Conservation (phyloP, 768 basidiomycete genomes). For the Chlorophyllum brunneum region DNA sequence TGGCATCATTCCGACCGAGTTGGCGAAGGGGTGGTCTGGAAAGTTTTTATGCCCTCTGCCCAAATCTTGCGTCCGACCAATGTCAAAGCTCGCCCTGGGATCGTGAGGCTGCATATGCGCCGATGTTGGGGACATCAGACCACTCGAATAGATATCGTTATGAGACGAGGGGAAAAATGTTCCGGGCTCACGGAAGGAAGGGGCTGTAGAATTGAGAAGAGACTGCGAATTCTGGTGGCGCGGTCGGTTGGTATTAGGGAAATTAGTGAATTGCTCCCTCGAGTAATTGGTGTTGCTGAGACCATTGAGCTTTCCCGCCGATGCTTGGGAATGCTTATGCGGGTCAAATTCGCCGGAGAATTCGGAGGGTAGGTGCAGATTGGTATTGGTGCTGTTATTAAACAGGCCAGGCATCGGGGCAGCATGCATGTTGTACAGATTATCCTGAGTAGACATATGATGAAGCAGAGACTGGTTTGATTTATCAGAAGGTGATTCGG, state of each 20-base stretch:
- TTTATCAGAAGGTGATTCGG: constrained; percentile 48
- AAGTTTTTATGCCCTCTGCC: constrained; percentile 27
- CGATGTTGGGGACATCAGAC: constrained; percentile 36
- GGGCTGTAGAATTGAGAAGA: constrained; percentile 23
- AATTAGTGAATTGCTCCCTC: constrained; percentile 32
- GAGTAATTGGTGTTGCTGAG: constrained; percentile 26
- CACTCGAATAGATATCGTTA: constrained; percentile 31
- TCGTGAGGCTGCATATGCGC: constrained; percentile 35
- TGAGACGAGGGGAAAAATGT: constrained; percentile 28
- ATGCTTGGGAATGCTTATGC: constrained; percentile 30
- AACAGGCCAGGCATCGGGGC: constrained; percentile 29
- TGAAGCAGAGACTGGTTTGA: constrained; percentile 28
- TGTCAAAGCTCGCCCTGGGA: constrained; percentile 32
- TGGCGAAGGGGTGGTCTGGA: constrained; percentile 27
- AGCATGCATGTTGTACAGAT: constrained; percentile 29
- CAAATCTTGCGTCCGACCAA: constrained; percentile 23
- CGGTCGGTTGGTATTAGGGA: constrained; percentile 40
- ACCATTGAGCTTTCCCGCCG: constrained; percentile 31
- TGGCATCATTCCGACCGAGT: constrained; percentile 18
- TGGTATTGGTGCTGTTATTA: constrained; percentile 31
- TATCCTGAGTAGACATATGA: constrained; percentile 30
- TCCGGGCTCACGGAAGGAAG: constrained; percentile 32
- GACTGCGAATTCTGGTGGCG: constrained; percentile 35
- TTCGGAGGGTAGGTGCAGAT: constrained; percentile 35
- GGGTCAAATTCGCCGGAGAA: constrained; percentile 35